Conservation (phyloP, 1,284 basidiomycete genomes). For the Apiotrichum mycotoxinovorans region DNA sequence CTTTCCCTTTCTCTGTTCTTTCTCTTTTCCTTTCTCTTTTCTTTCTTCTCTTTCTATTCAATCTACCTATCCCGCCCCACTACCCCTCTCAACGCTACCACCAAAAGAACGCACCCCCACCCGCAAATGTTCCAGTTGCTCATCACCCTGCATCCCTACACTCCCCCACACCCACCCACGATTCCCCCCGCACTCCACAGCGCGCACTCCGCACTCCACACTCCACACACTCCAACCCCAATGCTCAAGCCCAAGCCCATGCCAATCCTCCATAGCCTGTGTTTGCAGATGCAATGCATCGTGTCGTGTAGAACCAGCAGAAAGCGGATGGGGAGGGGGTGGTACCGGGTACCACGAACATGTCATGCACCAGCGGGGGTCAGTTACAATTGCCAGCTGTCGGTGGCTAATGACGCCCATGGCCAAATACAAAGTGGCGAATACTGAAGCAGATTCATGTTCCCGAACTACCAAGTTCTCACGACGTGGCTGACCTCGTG, state of each 20-base stretch:
- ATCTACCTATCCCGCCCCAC: background rate
- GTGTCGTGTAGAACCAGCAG: slow-evolving; percentile 2
- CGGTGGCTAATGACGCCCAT: no score
- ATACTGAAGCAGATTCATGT: no score
- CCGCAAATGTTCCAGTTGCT: background rate
- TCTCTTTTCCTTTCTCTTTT: background rate
- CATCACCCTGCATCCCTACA: slow-evolving; percentile 9
- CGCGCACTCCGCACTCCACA: no score
- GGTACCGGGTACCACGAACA: no score
- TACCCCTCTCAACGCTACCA: background rate
- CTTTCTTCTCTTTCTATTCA: background rate
- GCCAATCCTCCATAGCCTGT: background rate
- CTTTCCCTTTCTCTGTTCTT: background rate
- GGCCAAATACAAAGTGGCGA: no score
- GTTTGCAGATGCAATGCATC: slow-evolving; percentile 2
- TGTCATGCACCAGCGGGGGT: no score
- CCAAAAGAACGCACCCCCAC: background rate
- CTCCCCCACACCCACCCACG: background rate
- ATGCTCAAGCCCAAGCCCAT: background rate
- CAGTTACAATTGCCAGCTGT: no score
- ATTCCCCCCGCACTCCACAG: background rate
- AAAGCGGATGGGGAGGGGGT: background rate
- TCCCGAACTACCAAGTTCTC: no score
- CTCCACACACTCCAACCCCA: background rate
- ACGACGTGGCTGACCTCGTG: no score